Evolutionary conservation across 129 eudicot species (phyloP).

Genomic region (Lonicera japonica): DNA sequence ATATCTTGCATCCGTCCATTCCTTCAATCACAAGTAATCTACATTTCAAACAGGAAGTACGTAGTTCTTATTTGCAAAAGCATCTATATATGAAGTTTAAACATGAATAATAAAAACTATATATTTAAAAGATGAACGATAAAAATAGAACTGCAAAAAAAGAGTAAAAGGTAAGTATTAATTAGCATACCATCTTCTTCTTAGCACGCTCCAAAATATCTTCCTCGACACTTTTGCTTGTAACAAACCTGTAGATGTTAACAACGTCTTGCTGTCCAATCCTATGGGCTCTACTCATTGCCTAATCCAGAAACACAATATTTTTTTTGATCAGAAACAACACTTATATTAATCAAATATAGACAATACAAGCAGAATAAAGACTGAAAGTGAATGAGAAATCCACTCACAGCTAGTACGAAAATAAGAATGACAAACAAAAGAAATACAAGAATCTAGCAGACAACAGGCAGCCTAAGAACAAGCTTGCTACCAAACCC

Average conservation of each 20-base stretch:
- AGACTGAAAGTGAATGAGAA: too few species aligned
- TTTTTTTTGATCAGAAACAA: too few species aligned
- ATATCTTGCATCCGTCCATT: constrained; percentile 11
- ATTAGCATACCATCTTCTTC: constrained; percentile 81
- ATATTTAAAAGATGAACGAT: neutral
- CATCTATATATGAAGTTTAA: neutral
- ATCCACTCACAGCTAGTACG: too few species aligned
- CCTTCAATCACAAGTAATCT: neutral
- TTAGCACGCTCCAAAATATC: constrained; percentile 98
- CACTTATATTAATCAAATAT: too few species aligned
- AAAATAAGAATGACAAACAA: too few species aligned
- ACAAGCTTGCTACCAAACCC: too few species aligned
- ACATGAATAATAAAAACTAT: neutral
- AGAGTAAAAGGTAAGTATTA: neutral
- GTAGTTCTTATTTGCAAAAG: neutral
- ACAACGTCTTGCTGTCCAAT: constrained; percentile 99
- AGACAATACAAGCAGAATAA: too few species aligned
- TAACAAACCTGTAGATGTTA: constrained; percentile 92
- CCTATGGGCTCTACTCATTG: constrained; percentile 99
- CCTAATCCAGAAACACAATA: constrained; percentile 36
- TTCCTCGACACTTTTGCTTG: constrained; percentile 99
- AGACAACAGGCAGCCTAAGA: too few species aligned
- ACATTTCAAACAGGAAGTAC: neutral
- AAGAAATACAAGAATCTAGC: too few species aligned
- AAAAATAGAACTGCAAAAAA: neutral